phyloP scores from a whole-genome alignment of 306 rosid species.

The Dalbergia oliveri region DNA sequence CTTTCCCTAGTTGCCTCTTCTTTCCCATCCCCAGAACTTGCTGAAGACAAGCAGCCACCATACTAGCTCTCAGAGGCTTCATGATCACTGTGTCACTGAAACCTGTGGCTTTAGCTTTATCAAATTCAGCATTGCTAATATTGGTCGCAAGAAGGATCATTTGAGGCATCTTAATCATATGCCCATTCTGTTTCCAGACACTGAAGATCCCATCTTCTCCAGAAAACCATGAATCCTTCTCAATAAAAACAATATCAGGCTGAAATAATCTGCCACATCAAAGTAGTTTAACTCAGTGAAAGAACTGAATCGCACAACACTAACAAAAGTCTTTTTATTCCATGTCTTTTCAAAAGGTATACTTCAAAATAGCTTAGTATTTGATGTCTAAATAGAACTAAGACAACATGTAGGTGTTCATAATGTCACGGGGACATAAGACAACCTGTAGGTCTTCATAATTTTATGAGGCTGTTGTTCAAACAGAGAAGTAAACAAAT shows the following conservation, averaged over 20 bases:
- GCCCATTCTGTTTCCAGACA: slow-evolving; percentile 75
- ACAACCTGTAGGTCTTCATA: neutral
- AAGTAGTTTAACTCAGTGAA: slow-evolving; percentile 42
- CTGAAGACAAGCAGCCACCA: slow-evolving; percentile 99
- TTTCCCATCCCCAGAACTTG: slow-evolving; percentile 86
- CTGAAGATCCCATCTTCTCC: slow-evolving; percentile 73
- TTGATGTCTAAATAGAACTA: neutral
- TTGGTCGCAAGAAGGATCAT: slow-evolving; percentile 91
- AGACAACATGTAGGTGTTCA: neutral
- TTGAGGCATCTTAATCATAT: slow-evolving; percentile 66
- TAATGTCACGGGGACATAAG: neutral
- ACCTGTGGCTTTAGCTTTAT: slow-evolving; percentile 77
- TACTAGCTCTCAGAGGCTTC: slow-evolving; percentile 96
- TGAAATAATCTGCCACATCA: slow-evolving; percentile 68
- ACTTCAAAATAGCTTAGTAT: slow-evolving; percentile 2
- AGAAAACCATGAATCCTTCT: slow-evolving; percentile 82
- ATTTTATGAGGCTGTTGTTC: neutral
- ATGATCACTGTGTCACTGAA: slow-evolving; percentile 92
- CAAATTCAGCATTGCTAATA: slow-evolving; percentile 67
- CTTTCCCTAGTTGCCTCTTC: slow-evolving; percentile 73
- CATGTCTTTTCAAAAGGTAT: slow-evolving; percentile 29
- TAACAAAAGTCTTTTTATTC: neutral
- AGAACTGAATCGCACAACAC: slow-evolving; percentile 28
- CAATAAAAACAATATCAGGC: slow-evolving; percentile 85
- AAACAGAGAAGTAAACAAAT: neutral